Base-by-base conservation (phyloP, 2,329 filamentous ascomycete genomes). In the Fusarium fujikuroi region DNA sequence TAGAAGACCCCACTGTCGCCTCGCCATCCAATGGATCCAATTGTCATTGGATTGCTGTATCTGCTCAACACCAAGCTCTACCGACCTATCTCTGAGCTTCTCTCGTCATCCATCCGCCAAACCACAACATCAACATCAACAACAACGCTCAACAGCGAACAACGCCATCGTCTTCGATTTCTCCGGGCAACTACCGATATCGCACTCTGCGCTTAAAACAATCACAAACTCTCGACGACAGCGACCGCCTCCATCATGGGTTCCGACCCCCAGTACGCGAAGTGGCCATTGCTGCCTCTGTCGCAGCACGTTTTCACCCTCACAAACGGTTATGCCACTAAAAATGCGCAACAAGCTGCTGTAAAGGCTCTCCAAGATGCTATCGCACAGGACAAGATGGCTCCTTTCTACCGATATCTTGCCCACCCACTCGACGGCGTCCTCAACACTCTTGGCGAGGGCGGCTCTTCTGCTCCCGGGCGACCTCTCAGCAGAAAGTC, bases 281-380 rank as follows among this genome's bases (percentile, higher is more conserved):
- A 94, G 84, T 95, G 92, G 86, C 93, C 94, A 70, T 87, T 94
- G 83, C 90, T 96, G 81, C 89, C 93, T 77, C 89, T 97, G 79
- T 90, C 93, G 72, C 93, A 96, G 86, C 91, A 95, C 81, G 93
- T 96, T 84, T 96, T 96, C 86, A 92, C 92, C 80, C 89, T 96
- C 85, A 94, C 93, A 81, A 95, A 95, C 83, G 90, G 92, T 76
- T 92, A 93, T 76, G 90, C 93, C 77, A 84, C 91, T 68, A 88
- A 88, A 80, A 75, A 85, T 65, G 83, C 88, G 66, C 93, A 95
- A 83, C 90, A 95, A 83, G 84, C 88, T 63, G 90, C 93, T 43
- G 87, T 92, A 75, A 93, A 93, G 84, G 87, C 87, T 70, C 87
- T 97, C 66, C 92, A 95, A 86, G 91, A 95, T 88, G 93, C 92